A percentile compares a stretch with the other conserved stretches of the same genome.
phyloP scores from a whole-genome alignment of 2,329 filamentous ascomycete species.

The Pseudogymnoascus sp. region DNA sequence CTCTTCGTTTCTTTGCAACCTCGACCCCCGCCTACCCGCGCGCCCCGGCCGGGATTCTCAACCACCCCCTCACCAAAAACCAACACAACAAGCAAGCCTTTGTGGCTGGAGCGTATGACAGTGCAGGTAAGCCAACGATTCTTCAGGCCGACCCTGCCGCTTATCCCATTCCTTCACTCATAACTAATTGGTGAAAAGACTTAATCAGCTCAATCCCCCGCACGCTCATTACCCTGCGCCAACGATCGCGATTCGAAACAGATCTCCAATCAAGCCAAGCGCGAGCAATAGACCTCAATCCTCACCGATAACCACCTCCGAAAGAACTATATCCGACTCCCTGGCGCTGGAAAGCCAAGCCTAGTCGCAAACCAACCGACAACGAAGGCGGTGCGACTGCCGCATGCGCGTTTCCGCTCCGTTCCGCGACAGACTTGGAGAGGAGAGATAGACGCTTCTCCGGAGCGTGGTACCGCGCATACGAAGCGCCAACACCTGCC shows the following conservation, averaged over 20 bases:
- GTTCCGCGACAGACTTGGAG: neutral
- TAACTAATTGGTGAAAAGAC: neutral
- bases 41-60: neutral
- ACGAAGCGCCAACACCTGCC: neutral
- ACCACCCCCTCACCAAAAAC: neutral
- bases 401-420: neutral
- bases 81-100: neutral
- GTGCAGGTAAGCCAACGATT: neutral
- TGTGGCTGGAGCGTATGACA: neutral
- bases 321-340: neutral
- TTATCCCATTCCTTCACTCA: neutral
- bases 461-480: neutral
- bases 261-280: neutral
- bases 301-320: neutral
- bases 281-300: neutral
- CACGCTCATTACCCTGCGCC: neutral
- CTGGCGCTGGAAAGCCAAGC: neutral
- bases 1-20: neutral
- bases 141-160: neutral
- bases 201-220: neutral
- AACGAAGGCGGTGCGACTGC: neutral
- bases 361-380: neutral
- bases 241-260: neutral
- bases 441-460: neutral
- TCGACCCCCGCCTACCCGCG: neutral